A percentile compares a stretch with the other conserved stretches of the same genome.
Conservation (phyloP, 2,329 filamentous ascomycete species). For the Talaromyces albobiverticillius region DNA sequence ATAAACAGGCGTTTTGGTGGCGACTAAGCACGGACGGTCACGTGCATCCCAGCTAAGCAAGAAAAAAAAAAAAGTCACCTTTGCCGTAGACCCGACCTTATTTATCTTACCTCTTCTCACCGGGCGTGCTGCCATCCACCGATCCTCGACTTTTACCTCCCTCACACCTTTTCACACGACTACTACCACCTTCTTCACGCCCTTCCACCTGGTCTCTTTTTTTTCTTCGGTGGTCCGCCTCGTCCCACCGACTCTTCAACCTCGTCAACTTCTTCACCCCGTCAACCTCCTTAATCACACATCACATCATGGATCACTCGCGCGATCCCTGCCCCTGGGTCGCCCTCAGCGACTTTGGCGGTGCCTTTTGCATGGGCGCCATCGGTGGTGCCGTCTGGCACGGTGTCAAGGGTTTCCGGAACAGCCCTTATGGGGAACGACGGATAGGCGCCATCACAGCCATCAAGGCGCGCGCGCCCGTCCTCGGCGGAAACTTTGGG, state of each 20-base stretch:
- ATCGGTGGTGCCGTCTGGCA: conserved; percentile 89
- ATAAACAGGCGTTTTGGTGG: no score
- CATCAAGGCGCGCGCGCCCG: conserved; percentile 94
- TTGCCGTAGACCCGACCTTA: no score
- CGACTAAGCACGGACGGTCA: no score
- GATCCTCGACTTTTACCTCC: no score
- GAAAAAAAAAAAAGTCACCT: no score
- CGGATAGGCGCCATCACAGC: conserved; percentile 94
- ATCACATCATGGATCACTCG: conserved; percentile 14
- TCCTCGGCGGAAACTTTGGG: conserved; percentile 95
- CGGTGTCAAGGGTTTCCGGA: conserved; percentile 91
- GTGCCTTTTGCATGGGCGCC: conserved; percentile 91
- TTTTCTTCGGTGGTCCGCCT: neutral
- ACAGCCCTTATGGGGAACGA: conserved; percentile 87
- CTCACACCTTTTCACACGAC: no score
- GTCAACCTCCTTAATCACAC: neutral
- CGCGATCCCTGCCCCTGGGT: conserved; percentile 16
- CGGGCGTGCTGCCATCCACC: no score
- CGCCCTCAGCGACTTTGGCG: conserved; percentile 74
- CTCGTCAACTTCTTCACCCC: no score
- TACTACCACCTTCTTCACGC: no score
- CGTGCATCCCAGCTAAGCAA: no score
- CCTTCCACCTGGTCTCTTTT: neutral
- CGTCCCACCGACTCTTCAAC: neutral
- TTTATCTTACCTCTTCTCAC: no score